A percentile compares a stretch with the other conserved stretches of the same genome.
Evolutionary conservation across 148 eudicot genomes (phyloP).

Genomic region (Fagopyrum homotropicum): DNA sequence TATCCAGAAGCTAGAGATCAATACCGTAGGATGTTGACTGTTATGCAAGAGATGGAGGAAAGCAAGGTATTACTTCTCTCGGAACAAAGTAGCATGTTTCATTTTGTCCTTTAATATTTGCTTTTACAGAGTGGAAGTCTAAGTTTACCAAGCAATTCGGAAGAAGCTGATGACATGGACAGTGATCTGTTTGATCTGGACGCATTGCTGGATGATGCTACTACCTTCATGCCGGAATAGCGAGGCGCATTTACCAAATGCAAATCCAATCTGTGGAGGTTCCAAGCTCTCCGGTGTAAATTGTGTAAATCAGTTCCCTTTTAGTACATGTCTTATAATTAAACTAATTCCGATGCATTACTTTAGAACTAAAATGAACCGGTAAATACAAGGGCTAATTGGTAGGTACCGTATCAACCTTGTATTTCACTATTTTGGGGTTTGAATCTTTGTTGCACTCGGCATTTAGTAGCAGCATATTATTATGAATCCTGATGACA

Average conservation of each 20-base stretch:
- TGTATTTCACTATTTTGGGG: not conserved
- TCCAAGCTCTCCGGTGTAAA: slow-evolving; percentile 5
- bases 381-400: not conserved
- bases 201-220: slow-evolving; percentile 30
- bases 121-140: slow-evolving; percentile 32
- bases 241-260: not conserved
- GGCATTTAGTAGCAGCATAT: not conserved
- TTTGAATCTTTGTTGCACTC: not conserved
- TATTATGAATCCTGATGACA: not conserved
- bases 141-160: slow-evolving; percentile 22
- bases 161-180: slow-evolving; percentile 37
- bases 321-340: not conserved
- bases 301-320: not conserved
- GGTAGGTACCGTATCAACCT: slow-evolving; percentile 1
- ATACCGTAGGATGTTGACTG: slow-evolving; percentile 67
- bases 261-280: not conserved
- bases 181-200: slow-evolving; percentile 38
- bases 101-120: not conserved
- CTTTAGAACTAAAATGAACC: not conserved
- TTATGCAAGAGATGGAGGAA: slow-evolving; percentile 57
- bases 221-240: slow-evolving; percentile 32
- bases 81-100: not conserved
- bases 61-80: slow-evolving; percentile 35
- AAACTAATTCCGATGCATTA: slow-evolving; percentile 2
- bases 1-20: slow-evolving; percentile 89